Percentiles rank a stretch among this genome's conserved stretches.
Evolutionary conservation across 305 asterid species (phyloP).

Genomic region (Fraxinus platypoda): DNA sequence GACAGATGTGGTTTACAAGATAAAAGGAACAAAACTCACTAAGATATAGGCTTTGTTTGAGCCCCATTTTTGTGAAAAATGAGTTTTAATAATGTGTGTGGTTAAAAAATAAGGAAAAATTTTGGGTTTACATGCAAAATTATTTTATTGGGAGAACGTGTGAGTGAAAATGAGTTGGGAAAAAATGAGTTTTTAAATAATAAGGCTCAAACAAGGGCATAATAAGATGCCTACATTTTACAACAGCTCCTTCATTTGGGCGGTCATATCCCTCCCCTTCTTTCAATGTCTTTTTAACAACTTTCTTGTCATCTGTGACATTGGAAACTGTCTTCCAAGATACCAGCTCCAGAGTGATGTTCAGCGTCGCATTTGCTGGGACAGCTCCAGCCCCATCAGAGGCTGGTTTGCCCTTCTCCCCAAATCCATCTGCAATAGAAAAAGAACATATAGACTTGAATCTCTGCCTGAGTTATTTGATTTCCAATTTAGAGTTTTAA

Average conservation of each 20-base stretch:
- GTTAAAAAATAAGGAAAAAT: too few species aligned
- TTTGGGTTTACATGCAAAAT: neutral
- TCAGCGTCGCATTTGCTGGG: conserved; percentile 71
- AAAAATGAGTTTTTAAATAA: too few species aligned
- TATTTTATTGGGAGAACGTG: neutral
- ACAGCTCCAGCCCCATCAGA: conserved; percentile 59
- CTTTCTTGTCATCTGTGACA: conserved; percentile 83
- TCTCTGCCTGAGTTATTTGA: neutral
- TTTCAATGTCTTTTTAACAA: conserved; percentile 63
- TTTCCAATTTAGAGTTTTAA: neutral
- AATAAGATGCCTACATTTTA: conserved; percentile 40
- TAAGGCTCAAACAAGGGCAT: neutral
- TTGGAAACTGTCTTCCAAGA: conserved; percentile 82
- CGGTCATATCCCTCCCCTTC: conserved; percentile 85
- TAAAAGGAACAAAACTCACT: neutral
- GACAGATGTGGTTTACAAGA: neutral
- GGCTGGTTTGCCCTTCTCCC: conserved; percentile 79
- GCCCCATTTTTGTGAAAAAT: neutral
- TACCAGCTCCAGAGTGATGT: conserved; percentile 57
- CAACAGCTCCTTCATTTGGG: conserved; percentile 85
- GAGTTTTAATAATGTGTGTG: neutral
- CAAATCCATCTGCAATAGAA: conserved; percentile 78
- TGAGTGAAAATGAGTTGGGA: neutral
- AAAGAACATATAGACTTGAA: neutral
- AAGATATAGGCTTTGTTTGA: neutral